Percentiles rank a stretch among this genome's conserved stretches.
phyloP scores from a whole-genome alignment of 192 early-diverging fungal species.

The Backusella liffmaniae region DNA sequence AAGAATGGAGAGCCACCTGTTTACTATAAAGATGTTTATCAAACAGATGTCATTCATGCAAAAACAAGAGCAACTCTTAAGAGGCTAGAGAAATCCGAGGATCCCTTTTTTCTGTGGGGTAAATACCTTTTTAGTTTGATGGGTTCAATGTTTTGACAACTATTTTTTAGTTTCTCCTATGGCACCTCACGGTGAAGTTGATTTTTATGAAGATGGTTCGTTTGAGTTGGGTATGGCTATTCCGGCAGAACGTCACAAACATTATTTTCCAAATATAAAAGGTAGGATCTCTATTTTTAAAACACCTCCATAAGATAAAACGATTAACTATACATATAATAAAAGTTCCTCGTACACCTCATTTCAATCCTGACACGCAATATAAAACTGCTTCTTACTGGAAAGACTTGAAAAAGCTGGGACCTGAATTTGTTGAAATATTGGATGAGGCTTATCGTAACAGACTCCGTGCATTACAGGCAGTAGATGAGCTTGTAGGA shows the following conservation, averaged over 20 bases:
- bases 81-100: slow-evolving; percentile 36
- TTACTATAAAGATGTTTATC: slow-evolving; percentile 46
- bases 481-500: slow-evolving; percentile 64
- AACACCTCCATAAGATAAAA: no score
- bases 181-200: slow-evolving; percentile 59
- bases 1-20: slow-evolving; percentile 52
- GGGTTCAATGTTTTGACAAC: not conserved
- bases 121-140: not conserved
- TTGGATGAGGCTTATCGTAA: slow-evolving; percentile 54
- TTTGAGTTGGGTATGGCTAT: slow-evolving; percentile 46
- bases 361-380: slow-evolving; percentile 53
- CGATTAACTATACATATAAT: no score
- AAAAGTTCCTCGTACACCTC: slow-evolving; percentile 27
- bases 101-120: slow-evolving; percentile 42
- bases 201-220: slow-evolving; percentile 17
- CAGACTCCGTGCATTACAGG: slow-evolving; percentile 55
- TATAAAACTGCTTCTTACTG: slow-evolving; percentile 55
- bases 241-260: slow-evolving; percentile 57
- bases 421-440: slow-evolving; percentile 30
- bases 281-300: not conserved
- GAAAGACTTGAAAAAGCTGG: slow-evolving; percentile 42
- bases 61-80: slow-evolving; percentile 50
- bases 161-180: slow-evolving; percentile 55
- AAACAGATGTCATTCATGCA: slow-evolving; percentile 53
- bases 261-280: slow-evolving; percentile 52